Conservation (phyloP, 1,139 yeast species). For the Spathaspora sp. region DNA sequence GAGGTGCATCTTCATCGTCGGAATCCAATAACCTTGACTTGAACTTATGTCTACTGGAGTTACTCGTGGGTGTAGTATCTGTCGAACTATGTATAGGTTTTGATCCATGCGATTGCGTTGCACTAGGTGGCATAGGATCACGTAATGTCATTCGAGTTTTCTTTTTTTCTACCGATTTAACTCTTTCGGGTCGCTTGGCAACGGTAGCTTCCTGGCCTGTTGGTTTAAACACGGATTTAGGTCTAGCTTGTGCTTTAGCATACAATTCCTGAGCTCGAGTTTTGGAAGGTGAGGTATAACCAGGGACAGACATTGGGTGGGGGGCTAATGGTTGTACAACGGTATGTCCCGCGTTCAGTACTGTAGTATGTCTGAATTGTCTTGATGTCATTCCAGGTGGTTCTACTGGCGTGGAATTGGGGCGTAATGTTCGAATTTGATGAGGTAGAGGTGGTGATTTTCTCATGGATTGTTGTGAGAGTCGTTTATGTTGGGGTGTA, state of each 20-base stretch:
- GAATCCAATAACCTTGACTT: constrained; percentile 58
- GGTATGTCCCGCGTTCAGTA: constrained; percentile 11
- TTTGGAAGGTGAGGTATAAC: constrained; percentile 44
- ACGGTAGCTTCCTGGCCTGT: constrained; percentile 35
- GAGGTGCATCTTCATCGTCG: constrained; percentile 36
- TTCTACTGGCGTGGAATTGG: constrained; percentile 25
- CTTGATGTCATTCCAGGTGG: constrained; percentile 30
- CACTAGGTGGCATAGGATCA: constrained; percentile 7
- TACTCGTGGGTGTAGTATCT: not conserved
- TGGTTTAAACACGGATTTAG: constrained; percentile 38
- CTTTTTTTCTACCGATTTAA: not conserved
- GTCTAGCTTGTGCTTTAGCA: constrained; percentile 47
- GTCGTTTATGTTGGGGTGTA: constrained; percentile 8
- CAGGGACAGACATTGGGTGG: constrained; percentile 43
- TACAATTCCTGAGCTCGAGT: constrained; percentile 49
- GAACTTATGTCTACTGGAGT: constrained; percentile 13
- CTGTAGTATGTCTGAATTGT: constrained; percentile 29
- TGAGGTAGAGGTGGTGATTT: constrained; percentile 21
- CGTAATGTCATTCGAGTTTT: constrained; percentile 12
- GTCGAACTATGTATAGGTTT: constrained; percentile 1
- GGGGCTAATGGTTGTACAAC: constrained; percentile 45
- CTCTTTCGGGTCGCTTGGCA: constrained; percentile 24
- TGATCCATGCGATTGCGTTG: constrained; percentile 7
- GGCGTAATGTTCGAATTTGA: constrained; percentile 32
- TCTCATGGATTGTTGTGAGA: constrained; percentile 35